Evolutionary conservation across 495 filamentous ascomycete species (phyloP).

Genomic region (Penicillium roqueforti): DNA sequence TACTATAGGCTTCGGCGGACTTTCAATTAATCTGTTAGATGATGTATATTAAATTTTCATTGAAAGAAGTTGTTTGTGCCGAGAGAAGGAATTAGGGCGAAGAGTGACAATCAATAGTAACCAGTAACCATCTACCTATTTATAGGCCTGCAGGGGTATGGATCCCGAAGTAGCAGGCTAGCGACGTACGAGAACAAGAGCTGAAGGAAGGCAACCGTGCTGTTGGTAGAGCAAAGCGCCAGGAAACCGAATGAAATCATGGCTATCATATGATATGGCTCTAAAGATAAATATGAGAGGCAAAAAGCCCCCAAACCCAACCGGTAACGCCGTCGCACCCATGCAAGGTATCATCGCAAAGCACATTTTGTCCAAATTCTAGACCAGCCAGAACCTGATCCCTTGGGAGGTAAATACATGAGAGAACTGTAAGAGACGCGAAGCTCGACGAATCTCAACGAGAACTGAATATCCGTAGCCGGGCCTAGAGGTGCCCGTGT

Average conservation of each 20-base stretch:
- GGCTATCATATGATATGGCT: constrained; percentile 5
- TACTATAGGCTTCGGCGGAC: background rate
- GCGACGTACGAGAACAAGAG: background rate
- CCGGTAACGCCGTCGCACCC: constrained; percentile 2
- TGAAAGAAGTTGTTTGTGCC: background rate
- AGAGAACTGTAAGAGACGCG: background rate
- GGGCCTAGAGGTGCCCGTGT: constrained; percentile 35
- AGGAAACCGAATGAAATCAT: constrained; percentile 4
- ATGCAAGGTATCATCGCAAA: constrained; percentile 14
- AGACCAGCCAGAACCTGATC: background rate
- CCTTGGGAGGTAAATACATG: background rate
- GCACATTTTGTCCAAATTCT: constrained; percentile 5
- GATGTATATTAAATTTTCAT: background rate
- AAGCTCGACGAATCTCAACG: background rate
- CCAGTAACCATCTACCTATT: too few species aligned
- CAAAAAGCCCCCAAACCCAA: background rate
- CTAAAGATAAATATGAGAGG: background rate
- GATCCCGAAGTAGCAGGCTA: too few species aligned
- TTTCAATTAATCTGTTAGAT: background rate
- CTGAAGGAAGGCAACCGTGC: too few species aligned
- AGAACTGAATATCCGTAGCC: background rate
- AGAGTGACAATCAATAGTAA: too few species aligned
- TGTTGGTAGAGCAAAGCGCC: too few species aligned
- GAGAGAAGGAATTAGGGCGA: background rate
- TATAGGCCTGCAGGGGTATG: too few species aligned